Evolutionary conservation across 768 basidiomycete species (phyloP).

Genomic region (Asterophora lycoperdoides): DNA sequence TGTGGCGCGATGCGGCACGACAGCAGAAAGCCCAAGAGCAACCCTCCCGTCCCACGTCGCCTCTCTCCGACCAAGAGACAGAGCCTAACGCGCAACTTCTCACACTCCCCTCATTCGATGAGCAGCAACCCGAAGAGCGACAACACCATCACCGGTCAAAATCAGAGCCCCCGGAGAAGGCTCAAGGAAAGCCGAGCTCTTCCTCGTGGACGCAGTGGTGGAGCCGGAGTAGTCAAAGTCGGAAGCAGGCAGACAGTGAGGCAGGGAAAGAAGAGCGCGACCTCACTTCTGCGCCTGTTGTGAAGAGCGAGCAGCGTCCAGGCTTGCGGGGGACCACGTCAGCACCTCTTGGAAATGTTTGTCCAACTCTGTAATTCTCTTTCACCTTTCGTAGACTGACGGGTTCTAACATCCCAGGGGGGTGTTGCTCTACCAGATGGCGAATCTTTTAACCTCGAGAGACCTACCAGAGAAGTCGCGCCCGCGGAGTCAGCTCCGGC

Average conservation of each 20-base stretch:
- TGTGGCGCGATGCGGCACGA: constrained; percentile 57
- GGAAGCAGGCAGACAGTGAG: constrained; percentile 1
- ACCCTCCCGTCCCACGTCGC: constrained; percentile 34
- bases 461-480: constrained; percentile 16
- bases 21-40: constrained; percentile 20
- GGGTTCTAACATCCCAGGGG: neutral
- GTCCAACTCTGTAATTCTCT: neutral
- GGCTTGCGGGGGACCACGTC: constrained; percentile 23
- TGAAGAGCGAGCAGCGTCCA: constrained; percentile 9
- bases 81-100: constrained; percentile 18
- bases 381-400: neutral
- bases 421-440: neutral
- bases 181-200: constrained; percentile 41
- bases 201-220: constrained; percentile 86
- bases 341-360: constrained; percentile 22
- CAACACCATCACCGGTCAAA: constrained; percentile 28
- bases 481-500: constrained; percentile 37
- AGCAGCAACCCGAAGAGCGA: constrained; percentile 20
- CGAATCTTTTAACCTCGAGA: constrained; percentile 6
- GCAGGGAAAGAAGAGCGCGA: constrained; percentile 14
- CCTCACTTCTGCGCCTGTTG: neutral
- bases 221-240: constrained; percentile 53
- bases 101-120: constrained; percentile 21
- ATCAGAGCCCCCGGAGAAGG: constrained; percentile 37
- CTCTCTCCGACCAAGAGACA: constrained; percentile 30